Conservation (phyloP, 2,329 filamentous ascomycete genomes). For the Emergomyces orientalis region DNA sequence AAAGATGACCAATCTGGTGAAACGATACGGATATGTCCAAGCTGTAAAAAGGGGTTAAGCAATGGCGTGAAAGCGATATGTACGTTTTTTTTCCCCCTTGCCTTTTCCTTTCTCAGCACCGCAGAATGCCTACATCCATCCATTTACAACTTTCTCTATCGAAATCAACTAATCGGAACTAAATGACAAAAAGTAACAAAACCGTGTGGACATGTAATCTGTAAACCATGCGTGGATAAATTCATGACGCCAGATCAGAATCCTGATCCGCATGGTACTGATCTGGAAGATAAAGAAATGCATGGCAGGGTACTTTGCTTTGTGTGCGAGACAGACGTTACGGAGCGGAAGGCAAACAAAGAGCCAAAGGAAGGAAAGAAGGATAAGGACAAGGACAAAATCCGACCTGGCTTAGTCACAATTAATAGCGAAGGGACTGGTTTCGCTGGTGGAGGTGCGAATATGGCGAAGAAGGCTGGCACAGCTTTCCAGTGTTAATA, state of each 20-base stretch:
- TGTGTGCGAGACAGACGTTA: constrained; percentile 76
- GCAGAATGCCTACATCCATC: background rate
- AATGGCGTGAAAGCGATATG: constrained; percentile 72
- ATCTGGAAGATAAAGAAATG: constrained; percentile 40
- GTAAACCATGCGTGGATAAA: constrained; percentile 70
- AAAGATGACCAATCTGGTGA: constrained; percentile 43
- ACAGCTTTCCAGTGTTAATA: constrained; percentile 72
- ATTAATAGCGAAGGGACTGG: constrained; percentile 83
- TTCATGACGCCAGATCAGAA: constrained; percentile 59
- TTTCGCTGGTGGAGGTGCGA: constrained; percentile 79
- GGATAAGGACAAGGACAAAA: constrained; percentile 46
- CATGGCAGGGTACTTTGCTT: constrained; percentile 58
- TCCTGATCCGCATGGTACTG: constrained; percentile 51
- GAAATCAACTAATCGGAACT: background rate
- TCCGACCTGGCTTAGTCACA: constrained; percentile 64
- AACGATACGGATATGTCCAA: constrained; percentile 59
- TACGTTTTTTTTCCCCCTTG: constrained; percentile 26
- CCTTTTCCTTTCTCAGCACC: background rate
- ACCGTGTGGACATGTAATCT: constrained; percentile 86
- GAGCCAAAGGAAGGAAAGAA: constrained; percentile 32
- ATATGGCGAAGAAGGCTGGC: constrained; percentile 66
- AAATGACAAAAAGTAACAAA: constrained; percentile 51
- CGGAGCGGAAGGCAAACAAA: constrained; percentile 30
- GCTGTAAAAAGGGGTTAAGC: constrained; percentile 71
- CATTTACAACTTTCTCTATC: background rate